Percentiles rank a stretch among this genome's conserved stretches.
Conservation (phyloP, 2,329 filamentous ascomycete genomes). For the Colletotrichum spaethianum region DNA sequence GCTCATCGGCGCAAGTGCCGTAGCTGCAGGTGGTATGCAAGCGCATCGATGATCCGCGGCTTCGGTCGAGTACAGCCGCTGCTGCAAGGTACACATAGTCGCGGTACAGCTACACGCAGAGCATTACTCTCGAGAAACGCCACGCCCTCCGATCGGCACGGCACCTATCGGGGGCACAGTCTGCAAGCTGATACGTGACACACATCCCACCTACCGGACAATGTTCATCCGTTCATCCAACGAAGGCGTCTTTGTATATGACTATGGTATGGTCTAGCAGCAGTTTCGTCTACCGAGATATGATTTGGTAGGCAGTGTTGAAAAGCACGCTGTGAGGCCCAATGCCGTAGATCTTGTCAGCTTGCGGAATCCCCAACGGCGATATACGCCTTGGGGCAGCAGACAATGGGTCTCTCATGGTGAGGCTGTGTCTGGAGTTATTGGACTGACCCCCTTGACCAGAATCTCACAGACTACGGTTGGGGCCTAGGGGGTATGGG, state of each 20-base stretch:
- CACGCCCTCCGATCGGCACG: background rate
- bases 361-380: background rate
- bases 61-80: background rate
- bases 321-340: background rate
- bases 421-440: background rate
- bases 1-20: background rate
- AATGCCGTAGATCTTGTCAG: background rate
- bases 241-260: background rate
- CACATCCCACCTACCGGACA: background rate
- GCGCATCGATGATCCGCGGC: background rate
- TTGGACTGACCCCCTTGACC: background rate
- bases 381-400: no score
- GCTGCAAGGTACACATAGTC: background rate
- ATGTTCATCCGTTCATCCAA: background rate
- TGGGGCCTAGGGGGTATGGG: background rate
- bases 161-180: background rate
- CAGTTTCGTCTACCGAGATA: background rate
- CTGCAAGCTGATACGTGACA: background rate
- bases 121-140: background rate
- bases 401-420: background rate
- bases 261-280: background rate
- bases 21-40: background rate
- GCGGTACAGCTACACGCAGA: background rate
- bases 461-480: background rate
- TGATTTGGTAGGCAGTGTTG: background rate